Evolutionary conservation across 23 red algal genomes (phyloP).

Genomic region (Gracilaria caudata): DNA sequence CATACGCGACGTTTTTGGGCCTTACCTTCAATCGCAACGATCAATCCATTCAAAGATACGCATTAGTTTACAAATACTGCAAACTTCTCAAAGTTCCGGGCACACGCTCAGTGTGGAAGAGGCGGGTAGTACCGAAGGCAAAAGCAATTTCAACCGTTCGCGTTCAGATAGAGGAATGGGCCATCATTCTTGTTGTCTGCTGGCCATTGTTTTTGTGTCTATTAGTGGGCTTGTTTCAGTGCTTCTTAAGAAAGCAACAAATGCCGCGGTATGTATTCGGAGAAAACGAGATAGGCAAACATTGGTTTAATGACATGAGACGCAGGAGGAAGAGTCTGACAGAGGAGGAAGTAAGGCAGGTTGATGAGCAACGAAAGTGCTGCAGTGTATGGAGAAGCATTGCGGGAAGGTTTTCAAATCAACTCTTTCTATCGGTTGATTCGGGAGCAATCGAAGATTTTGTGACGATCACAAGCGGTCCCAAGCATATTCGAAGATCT

Average conservation of each 20-base stretch:
- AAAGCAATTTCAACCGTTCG: neutral
- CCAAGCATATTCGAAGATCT: neutral
- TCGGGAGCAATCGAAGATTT: neutral
- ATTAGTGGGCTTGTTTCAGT: neutral
- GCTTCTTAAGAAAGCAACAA: neutral
- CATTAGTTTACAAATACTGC: conserved; percentile 26
- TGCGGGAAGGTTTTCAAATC: neutral
- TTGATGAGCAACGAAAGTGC: neutral
- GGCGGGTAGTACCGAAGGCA: neutral
- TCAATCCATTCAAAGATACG: conserved; percentile 26
- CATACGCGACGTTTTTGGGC: neutral
- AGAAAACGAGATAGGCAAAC: neutral
- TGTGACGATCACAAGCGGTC: neutral
- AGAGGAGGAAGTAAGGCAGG: neutral
- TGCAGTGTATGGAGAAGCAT: neutral
- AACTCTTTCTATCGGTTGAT: conserved; percentile 29
- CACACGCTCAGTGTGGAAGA: neutral
- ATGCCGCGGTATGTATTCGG: conserved; percentile 2
- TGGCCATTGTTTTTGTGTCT: conserved; percentile 9
- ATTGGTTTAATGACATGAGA: neutral
- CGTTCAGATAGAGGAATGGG: conserved; percentile 24
- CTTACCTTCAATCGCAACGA: neutral
- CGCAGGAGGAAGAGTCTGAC: neutral
- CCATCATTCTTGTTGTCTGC: neutral
- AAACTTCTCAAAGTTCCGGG: neutral